Evolutionary conservation across 2,329 filamentous ascomycete species (phyloP), one percentile per base, ranked within the genome.

Genomic region (Volutella citrinella): DNA sequence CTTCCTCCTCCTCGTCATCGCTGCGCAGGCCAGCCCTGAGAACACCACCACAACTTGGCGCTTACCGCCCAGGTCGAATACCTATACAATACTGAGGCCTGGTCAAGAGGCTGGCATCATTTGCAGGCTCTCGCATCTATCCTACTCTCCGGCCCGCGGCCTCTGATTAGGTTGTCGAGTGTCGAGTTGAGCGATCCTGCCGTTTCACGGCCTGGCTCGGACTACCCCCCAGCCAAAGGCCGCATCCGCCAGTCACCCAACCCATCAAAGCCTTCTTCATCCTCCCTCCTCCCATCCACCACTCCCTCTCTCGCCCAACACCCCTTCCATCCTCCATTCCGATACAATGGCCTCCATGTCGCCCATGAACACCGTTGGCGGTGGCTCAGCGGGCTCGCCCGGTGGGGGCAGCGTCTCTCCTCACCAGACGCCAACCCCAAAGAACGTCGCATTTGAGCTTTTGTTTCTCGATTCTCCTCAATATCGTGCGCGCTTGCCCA

Each of bases 371-470:
- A 55, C 51, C 26, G 45, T 52, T 34, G 49, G 45, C 34, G 55
- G 51, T 45, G 45, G 46, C 40, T 60, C 62, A 36, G 58, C 49
- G 25, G 39, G 59, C 32, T 63, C 63, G 34, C 63, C 66, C 32
- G 55, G 59, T 38, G 68, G 61, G 30, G 68, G 66, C 43, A 68
- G 62, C 49, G 57, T 63, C 51, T 72, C 69, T 27, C 73, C 73
- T 36, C 63, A 63, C 37, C 69, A 68, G 51, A 57, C 61, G 26
- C 54, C 68, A 26, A 66, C 66, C 21, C 76, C 79, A 45, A 90
- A 89, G 71, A 82, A 82, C 56, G 82, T 90, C 66, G 77, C 83
- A 69, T 90, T 91, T 64, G 82, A 87, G 63, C 74, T 89, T 34
- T 71, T 88, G 49, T 79, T 85, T 51, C 72, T 76, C 34, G 77